phyloP scores from a whole-genome alignment of 2,329 filamentous ascomycete genomes.

The Lasiodiplodia hormozganensis region DNA sequence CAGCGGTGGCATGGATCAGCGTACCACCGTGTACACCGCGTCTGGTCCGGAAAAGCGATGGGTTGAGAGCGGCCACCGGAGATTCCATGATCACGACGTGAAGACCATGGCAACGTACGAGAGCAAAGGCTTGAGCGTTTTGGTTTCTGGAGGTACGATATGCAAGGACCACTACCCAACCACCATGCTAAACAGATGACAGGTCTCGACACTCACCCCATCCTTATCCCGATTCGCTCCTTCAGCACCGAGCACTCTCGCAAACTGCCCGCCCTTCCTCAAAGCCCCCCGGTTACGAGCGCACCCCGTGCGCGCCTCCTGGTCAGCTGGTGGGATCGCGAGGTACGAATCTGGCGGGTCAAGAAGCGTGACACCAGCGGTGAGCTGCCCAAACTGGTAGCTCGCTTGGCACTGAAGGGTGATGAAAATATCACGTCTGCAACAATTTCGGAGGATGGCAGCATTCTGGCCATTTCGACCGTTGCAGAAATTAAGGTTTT shows the following conservation, averaged over 20 bases:
- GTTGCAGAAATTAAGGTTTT: slow-evolving; percentile 79
- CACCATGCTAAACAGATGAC: slow-evolving; percentile 38
- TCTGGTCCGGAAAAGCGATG: slow-evolving; percentile 60
- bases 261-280: slow-evolving; percentile 82
- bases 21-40: slow-evolving; percentile 82
- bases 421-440: slow-evolving; percentile 85
- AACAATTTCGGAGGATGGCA: slow-evolving; percentile 73
- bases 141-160: slow-evolving; percentile 84
- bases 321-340: slow-evolving; percentile 90
- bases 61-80: slow-evolving; percentile 83
- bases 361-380: slow-evolving; percentile 55
- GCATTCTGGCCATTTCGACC: slow-evolving; percentile 78
- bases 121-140: slow-evolving; percentile 78
- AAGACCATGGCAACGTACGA: slow-evolving; percentile 94
- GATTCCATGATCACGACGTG: slow-evolving; percentile 92
- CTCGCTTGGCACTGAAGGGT: slow-evolving; percentile 54
- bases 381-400: slow-evolving; percentile 49
- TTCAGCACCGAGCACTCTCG: slow-evolving; percentile 82
- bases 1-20: slow-evolving; percentile 90
- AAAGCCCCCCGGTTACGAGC: slow-evolving; percentile 74
- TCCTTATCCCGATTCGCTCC: slow-evolving; percentile 80
- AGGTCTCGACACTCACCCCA: slow-evolving; percentile 86
- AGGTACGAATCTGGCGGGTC: slow-evolving; percentile 82
- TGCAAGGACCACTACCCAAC: slow-evolving; percentile 24
- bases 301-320: slow-evolving; percentile 77